Evolutionary conservation across 192 early-diverging fungal species (phyloP).

Genomic region (Coemansia sp.): DNA sequence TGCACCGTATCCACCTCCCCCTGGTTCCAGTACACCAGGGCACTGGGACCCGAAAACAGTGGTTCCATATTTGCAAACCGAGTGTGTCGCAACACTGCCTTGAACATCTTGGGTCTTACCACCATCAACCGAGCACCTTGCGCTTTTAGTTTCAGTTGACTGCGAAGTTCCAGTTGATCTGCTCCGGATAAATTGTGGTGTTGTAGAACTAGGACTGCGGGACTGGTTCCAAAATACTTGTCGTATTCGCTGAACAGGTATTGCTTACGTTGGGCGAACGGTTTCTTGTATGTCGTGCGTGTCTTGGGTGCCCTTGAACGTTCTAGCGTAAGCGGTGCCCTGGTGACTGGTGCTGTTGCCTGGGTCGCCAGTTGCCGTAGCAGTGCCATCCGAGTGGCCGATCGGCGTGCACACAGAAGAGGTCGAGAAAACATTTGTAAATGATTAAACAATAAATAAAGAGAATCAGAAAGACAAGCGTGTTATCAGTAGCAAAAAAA

Average conservation of each 20-base stretch:
- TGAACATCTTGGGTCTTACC: constrained; percentile 44
- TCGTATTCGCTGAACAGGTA: constrained; percentile 53
- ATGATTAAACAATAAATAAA: too few relatives aligned
- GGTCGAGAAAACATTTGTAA: neutral
- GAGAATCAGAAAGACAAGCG: too few relatives aligned
- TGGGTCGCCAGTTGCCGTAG: neutral
- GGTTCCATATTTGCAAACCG: constrained; percentile 32
- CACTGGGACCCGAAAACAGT: constrained; percentile 50
- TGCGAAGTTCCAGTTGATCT: constrained; percentile 36
- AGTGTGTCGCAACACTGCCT: constrained; percentile 50
- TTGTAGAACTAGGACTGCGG: constrained; percentile 37
- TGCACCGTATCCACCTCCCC: neutral
- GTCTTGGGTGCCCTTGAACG: constrained; percentile 39
- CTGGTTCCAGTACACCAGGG: constrained; percentile 34
- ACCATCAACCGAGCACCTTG: constrained; percentile 38
- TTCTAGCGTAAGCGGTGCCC: constrained; percentile 16
- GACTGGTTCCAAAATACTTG: constrained; percentile 23
- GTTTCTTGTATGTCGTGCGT: constrained; percentile 51
- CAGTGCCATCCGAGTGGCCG: neutral
- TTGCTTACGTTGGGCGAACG: constrained; percentile 52
- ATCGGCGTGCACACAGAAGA: neutral
- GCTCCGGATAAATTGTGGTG: constrained; percentile 48
- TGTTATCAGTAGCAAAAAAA: too few relatives aligned
- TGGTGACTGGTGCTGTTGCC: neutral
- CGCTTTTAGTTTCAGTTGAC: constrained; percentile 25